Evolutionary conservation across 306 rosid genomes (phyloP).

Genomic region (Fragaria vesca): DNA sequence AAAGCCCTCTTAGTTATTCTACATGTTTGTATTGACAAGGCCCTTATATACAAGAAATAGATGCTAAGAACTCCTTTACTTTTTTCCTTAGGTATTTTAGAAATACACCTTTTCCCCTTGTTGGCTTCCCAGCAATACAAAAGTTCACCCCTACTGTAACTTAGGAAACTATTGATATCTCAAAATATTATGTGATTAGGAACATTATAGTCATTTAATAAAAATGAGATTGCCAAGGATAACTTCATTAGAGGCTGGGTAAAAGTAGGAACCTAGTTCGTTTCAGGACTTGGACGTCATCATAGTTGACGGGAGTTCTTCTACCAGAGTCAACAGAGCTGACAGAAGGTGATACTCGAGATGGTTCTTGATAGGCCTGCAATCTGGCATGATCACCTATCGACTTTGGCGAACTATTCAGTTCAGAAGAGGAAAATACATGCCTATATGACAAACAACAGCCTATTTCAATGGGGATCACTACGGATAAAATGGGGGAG

Average conservation of each 20-base stretch:
- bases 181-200: constrained; percentile 20
- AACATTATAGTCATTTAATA: constrained; percentile 44
- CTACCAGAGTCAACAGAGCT: constrained; percentile 36
- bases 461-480: constrained; percentile 23
- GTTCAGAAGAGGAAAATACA: constrained; percentile 30
- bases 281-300: constrained; percentile 44
- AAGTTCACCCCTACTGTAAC: neutral
- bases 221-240: constrained; percentile 23
- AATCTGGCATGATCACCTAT: constrained; percentile 29
- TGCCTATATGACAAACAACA: constrained; percentile 43
- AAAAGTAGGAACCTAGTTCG: constrained; percentile 55
- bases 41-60: neutral
- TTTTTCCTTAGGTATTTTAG: constrained; percentile 1
- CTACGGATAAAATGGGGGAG: neutral
- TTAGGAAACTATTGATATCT: neutral
- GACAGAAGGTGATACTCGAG: constrained; percentile 31
- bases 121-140: neutral
- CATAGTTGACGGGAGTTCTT: constrained; percentile 31
- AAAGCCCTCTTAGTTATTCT: neutral
- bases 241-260: constrained; percentile 23
- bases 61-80: neutral
- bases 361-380: constrained; percentile 32
- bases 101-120: neutral
- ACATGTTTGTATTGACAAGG: neutral
- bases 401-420: constrained; percentile 32